Percentiles rank a stretch among this genome's conserved stretches.
phyloP scores from a whole-genome alignment of 768 basidiomycete species.

The Collybia nuda region DNA sequence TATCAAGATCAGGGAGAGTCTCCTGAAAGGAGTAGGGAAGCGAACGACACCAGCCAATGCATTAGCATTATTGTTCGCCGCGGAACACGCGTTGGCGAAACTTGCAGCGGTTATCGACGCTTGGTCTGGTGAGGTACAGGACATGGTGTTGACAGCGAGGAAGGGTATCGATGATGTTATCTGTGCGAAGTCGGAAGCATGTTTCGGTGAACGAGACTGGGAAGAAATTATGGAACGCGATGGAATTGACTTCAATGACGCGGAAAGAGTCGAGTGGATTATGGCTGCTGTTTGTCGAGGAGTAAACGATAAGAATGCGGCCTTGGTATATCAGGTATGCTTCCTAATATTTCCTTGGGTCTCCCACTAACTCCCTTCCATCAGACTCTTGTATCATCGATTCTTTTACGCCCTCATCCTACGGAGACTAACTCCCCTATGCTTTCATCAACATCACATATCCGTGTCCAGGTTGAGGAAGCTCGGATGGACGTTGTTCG shows the following conservation, averaged over 20 bases:
- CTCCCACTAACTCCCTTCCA: neutral
- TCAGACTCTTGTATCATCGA: slow-evolving; percentile 70
- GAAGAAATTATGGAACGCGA: slow-evolving; percentile 71
- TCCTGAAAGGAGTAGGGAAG: slow-evolving; percentile 75
- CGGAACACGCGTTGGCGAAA: slow-evolving; percentile 59
- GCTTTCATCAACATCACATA: slow-evolving; percentile 66
- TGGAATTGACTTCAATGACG: slow-evolving; percentile 74
- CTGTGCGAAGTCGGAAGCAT: slow-evolving; percentile 55
- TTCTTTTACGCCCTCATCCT: slow-evolving; percentile 68
- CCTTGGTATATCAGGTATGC: slow-evolving; percentile 72
- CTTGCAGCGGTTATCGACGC: slow-evolving; percentile 58
- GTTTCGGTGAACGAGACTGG: slow-evolving; percentile 73
- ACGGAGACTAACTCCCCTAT: slow-evolving; percentile 59
- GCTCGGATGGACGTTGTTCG: slow-evolving; percentile 62
- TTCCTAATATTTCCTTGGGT: neutral
- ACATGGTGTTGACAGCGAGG: slow-evolving; percentile 67
- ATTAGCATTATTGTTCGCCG: slow-evolving; percentile 66
- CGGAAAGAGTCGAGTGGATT: slow-evolving; percentile 75
- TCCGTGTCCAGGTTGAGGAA: slow-evolving; percentile 74
- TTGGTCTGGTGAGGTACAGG: slow-evolving; percentile 67
- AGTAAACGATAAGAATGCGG: slow-evolving; percentile 63
- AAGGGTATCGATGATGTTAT: slow-evolving; percentile 64
- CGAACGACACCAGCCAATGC: slow-evolving; percentile 67
- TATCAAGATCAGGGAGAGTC: slow-evolving; percentile 59
- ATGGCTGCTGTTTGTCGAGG: slow-evolving; percentile 67